phyloP scores from a whole-genome alignment of 768 basidiomycete genomes.

The Pluteus cervinus region DNA sequence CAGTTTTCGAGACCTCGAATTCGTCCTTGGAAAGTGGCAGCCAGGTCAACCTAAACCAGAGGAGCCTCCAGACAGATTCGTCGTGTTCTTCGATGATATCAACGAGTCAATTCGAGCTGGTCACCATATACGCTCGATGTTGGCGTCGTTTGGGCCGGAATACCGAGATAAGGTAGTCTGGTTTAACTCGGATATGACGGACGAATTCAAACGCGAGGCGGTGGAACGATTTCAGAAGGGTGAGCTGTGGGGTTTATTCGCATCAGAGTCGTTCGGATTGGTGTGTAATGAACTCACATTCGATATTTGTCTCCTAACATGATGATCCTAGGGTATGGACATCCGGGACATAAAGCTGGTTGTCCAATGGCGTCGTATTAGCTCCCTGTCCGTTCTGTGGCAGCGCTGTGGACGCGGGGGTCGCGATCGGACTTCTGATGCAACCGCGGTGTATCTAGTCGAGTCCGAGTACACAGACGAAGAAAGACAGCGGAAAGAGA shows the following conservation, averaged over 20 bases:
- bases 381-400: constrained; percentile 2
- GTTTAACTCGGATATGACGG: constrained; percentile 15
- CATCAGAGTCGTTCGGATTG: constrained; percentile 12
- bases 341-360: constrained; percentile 1
- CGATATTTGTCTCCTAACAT: background rate
- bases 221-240: constrained; percentile 3
- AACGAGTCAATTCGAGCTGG: background rate
- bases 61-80: background rate
- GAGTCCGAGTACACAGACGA: constrained; percentile 1
- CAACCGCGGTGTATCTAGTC: background rate
- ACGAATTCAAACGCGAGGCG: constrained; percentile 4
- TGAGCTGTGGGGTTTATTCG: constrained; percentile 10
- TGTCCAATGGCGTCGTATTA: background rate
- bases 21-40: background rate
- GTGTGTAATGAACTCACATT: constrained; percentile 3
- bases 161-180: constrained; percentile 7
- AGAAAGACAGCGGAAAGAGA: background rate
- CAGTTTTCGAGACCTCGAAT: constrained; percentile 1
- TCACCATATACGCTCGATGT: background rate
- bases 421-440: background rate
- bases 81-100: constrained; percentile 2
- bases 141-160: constrained; percentile 4
- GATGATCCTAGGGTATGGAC: constrained; percentile 1
- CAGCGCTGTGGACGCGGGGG: constrained; percentile 2
- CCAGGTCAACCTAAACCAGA: background rate